Evolutionary conservation across 208 protist genomes (phyloP).

Genomic region (Tetramitus jugosus): DNA sequence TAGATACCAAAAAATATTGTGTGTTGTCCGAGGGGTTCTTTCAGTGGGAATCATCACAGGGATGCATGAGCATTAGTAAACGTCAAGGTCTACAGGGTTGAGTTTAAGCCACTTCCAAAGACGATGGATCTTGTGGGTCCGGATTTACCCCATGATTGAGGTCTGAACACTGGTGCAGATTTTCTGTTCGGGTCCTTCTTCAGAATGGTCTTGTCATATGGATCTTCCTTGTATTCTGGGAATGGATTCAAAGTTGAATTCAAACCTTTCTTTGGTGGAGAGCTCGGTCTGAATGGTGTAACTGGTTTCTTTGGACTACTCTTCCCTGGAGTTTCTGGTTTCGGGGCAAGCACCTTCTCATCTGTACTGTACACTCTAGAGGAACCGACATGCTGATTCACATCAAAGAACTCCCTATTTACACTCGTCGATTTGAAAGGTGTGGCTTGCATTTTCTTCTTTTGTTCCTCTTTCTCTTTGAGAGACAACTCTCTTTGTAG

Average conservation of each 20-base stretch:
- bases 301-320: background rate
- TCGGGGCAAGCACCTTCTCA: background rate
- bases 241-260: background rate
- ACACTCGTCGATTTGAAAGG: background rate
- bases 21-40: too few species aligned
- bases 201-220: conserved; percentile 11
- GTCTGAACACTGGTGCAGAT: background rate
- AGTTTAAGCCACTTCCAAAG: too few species aligned
- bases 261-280: background rate
- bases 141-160: background rate
- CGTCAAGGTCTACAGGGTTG: too few species aligned
- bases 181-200: background rate
- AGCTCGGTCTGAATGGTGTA: conserved; percentile 11
- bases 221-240: background rate
- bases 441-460: background rate
- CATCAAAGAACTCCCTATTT: conserved; percentile 3
- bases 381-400: background rate
- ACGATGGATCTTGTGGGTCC: background rate
- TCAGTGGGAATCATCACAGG: too few species aligned
- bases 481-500: background rate
- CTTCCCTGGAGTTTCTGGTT: background rate
- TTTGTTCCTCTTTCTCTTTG: conserved; percentile 9
- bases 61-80: too few species aligned
- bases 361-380: background rate
- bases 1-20: too few species aligned